Percentiles rank a stretch among this genome's conserved stretches.
These are phyloP conservation scores for Diddensiella transvaalensis DNA, from an alignment of 805 yeast species.

Conservation along the genomic window DNA sequence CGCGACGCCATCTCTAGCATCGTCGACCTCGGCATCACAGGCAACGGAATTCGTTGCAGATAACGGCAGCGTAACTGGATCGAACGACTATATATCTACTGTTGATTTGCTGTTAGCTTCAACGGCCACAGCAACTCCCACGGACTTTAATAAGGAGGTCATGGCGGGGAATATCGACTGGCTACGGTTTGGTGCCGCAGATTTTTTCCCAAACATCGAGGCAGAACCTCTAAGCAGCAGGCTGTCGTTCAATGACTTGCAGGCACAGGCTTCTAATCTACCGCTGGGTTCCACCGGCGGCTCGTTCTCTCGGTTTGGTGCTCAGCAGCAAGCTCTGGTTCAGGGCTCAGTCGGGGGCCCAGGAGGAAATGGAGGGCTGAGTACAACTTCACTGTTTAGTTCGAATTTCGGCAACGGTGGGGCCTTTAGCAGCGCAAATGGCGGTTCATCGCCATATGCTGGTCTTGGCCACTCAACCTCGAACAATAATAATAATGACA, in stretches of 20 bases:
- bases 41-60: not conserved
- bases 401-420: not conserved
- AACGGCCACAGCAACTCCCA: constrained; percentile 1
- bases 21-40: constrained; percentile 1
- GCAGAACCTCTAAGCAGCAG: not conserved
- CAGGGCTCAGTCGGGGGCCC: not conserved
- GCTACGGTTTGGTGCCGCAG: constrained; percentile 8
- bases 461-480: not conserved
- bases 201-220: not conserved
- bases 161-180: constrained; percentile 10
- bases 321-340: not conserved
- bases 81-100: constrained; percentile 1
- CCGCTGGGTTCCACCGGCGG: not conserved
- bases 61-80: not conserved
- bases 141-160: constrained; percentile 3
- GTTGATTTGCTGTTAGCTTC: constrained; percentile 1
- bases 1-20: not conserved
- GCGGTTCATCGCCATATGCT: not conserved
- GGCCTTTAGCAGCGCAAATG: not conserved
- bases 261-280: not conserved
- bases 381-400: constrained; percentile 1
- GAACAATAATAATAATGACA: too few relatives aligned
- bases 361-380: not conserved
- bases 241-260: not conserved
- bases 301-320: not conserved